Base-by-base conservation (phyloP, 768 basidiomycete species). In the Termitomyces sp. region DNA sequence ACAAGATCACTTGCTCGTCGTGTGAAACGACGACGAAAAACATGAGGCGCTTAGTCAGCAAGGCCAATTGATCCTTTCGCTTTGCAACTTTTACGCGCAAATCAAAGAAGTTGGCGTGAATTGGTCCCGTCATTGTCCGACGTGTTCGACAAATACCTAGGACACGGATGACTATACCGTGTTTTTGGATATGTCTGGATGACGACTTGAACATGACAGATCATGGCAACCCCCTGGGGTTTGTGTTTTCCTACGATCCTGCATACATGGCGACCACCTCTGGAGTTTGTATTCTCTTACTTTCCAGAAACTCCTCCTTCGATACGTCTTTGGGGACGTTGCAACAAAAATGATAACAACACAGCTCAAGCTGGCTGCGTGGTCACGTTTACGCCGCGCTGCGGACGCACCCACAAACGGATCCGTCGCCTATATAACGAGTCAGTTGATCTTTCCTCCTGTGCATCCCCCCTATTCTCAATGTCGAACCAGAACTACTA, bases 1-100 rank as follows among this genome's bases (percentile, higher is more conserved):
- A 22, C 40, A 62, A 45, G 54, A 62, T 35, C 40, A 22, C 54
- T 58, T 63, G 50, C 49, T 59, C 62, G 64, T 65, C 62, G 64
- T 57, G 56, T 54, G 49, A 61, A 54, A 61, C 62, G 54, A 54
- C 60, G 56, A 16, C 56, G 28, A 58, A 58, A 53, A 59, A 56
- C 65, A 65, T 64, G 65, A 65, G 65, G 65, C 61, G 61, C 58
- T 65, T 65, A 65, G 62, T 60, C 58, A 60, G 47, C 58, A 57
- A 35, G 44, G 8, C 14, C 22, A 22, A 10, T 44, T 44, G 20
- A 44, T 22, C 22, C 10, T 9, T n/a, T 20, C 20, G 20, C 20
- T 20, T 43, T 7, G 40, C n/a, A 18, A 40, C 38, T n/a, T n/a
- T 40, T n/a, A n/a, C n/a, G n/a, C n/a, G n/a, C n/a, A 40, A 18